Evolutionary conservation across 2,329 filamentous ascomycete genomes (phyloP).

Genomic region (Ceratocystis papillata): DNA sequence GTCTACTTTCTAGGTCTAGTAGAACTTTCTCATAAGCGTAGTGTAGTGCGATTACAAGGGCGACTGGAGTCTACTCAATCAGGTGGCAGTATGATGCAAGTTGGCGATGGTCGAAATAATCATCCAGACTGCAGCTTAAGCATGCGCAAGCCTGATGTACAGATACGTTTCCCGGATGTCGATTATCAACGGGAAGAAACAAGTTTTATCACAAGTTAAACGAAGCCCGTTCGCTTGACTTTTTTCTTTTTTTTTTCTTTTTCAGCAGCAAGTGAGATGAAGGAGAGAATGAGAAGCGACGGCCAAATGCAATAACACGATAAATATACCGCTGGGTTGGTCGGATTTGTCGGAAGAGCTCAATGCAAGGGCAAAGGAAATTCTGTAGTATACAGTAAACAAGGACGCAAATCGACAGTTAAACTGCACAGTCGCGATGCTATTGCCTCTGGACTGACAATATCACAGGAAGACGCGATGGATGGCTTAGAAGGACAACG

Average conservation of each 20-base stretch:
- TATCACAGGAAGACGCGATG: slow-evolving; percentile 6
- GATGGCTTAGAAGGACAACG: slow-evolving; percentile 5
- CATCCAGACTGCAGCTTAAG: background rate
- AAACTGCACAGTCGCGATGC: slow-evolving; percentile 4
- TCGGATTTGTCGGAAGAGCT: background rate
- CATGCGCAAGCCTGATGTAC: background rate
- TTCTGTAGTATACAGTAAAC: background rate
- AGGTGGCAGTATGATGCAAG: background rate
- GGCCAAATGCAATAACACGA: background rate
- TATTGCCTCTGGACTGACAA: background rate
- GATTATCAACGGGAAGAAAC: background rate
- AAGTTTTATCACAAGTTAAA: slow-evolving; percentile 5
- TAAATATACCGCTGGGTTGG: background rate
- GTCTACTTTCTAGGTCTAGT: background rate
- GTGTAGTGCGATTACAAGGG: background rate
- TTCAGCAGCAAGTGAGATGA: background rate
- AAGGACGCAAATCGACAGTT: slow-evolving; percentile 7
- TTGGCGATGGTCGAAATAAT: background rate
- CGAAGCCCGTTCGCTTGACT: background rate
- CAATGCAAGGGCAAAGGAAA: background rate
- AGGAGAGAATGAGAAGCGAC: background rate
- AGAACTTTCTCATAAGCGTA: background rate
- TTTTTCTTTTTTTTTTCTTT: background rate
- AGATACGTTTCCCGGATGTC: slow-evolving; percentile 4
- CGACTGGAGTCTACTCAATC: slow-evolving; percentile 2